Evolutionary conservation across 2,329 filamentous ascomycete species (phyloP).

Genomic region (Colletotrichum chrysophilum): DNA sequence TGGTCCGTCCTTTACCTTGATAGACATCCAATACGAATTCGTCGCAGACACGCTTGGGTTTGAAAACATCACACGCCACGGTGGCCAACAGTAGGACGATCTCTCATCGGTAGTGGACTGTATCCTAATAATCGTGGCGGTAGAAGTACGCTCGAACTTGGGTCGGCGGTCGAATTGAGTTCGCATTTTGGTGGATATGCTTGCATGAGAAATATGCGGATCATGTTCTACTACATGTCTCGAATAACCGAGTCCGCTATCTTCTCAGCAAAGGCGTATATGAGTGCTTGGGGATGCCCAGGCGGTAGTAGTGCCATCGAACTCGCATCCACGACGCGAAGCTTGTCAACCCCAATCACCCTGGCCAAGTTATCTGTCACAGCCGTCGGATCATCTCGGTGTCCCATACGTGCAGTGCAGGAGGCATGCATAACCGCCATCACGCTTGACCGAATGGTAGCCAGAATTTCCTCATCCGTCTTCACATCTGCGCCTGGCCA

Average conservation of each 20-base stretch:
- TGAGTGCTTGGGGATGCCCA: constrained; percentile 24
- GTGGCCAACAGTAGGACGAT: neutral
- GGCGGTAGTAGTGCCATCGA: constrained; percentile 17
- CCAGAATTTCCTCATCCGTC: constrained; percentile 46
- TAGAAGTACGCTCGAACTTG: neutral
- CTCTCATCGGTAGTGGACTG: neutral
- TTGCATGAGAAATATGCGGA: neutral
- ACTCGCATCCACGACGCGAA: neutral
- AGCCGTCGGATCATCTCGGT: neutral
- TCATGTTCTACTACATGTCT: neutral
- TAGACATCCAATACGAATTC: neutral
- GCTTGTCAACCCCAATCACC: neutral
- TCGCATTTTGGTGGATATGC: neutral
- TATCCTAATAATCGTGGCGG: neutral
- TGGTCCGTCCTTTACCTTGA: neutral
- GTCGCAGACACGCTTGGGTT: neutral
- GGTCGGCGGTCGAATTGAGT: neutral
- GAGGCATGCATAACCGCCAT: constrained; percentile 8
- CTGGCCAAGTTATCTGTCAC: neutral
- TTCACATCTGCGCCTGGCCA: constrained; percentile 38
- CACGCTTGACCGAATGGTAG: neutral
- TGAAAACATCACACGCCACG: neutral
- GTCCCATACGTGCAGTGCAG: neutral
- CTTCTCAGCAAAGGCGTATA: constrained; percentile 32
- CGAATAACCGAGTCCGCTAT: constrained; percentile 25